phyloP scores from a whole-genome alignment of 768 basidiomycete species.

The Cubamyces sp. region DNA sequence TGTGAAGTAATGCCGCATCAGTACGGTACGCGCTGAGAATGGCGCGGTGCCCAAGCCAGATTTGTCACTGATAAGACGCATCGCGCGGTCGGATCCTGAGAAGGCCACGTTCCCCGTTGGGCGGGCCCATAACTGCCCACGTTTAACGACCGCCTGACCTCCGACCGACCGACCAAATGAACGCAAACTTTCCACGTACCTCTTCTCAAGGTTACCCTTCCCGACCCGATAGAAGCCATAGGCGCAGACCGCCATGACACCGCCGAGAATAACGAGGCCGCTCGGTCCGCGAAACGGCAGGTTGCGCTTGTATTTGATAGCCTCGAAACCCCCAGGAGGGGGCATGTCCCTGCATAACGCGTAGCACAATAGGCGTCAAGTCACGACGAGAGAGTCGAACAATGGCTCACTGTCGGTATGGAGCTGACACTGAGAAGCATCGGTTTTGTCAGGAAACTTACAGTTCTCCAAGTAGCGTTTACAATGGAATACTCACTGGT shows the following conservation, averaged over 20 bases:
- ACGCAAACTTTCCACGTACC: slow-evolving; percentile 57
- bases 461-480: slow-evolving; percentile 7
- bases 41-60: slow-evolving; percentile 27
- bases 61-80: slow-evolving; percentile 47
- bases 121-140: slow-evolving; percentile 62
- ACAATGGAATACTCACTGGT: slow-evolving; percentile 20
- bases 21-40: slow-evolving; percentile 41
- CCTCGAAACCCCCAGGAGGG: slow-evolving; percentile 89
- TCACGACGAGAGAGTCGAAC: slow-evolving; percentile 23
- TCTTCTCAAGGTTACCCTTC: slow-evolving; percentile 88
- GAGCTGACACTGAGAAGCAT: slow-evolving; percentile 52
- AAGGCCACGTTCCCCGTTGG: slow-evolving; percentile 70
- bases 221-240: slow-evolving; percentile 94
- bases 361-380: slow-evolving; percentile 14
- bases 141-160: slow-evolving; percentile 70
- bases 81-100: slow-evolving; percentile 68
- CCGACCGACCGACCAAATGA: slow-evolving; percentile 17
- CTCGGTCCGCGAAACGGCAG: slow-evolving; percentile 88
- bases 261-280: slow-evolving; percentile 82
- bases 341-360: slow-evolving; percentile 82
- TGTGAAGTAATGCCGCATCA: slow-evolving; percentile 50
- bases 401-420: slow-evolving; percentile 63
- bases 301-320: slow-evolving; percentile 94
- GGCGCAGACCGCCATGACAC: slow-evolving; percentile 82
- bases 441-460: slow-evolving; percentile 19